Conservation (phyloP, 352 stramenopile species). For the Globisporangium okanoganense region DNA sequence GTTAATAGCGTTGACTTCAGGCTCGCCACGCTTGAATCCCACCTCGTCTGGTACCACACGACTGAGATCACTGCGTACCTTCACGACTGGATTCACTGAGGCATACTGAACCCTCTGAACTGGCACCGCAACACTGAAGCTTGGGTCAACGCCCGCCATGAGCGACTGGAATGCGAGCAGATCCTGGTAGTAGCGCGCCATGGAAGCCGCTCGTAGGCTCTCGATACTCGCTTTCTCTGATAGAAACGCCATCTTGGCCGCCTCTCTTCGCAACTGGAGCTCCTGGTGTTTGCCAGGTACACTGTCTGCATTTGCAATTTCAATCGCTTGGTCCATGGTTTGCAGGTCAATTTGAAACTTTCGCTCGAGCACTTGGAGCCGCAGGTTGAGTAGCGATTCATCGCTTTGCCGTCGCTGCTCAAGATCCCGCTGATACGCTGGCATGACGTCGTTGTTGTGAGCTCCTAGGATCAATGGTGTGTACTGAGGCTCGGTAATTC, state of each 20-base stretch:
- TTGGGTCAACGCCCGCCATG: background rate
- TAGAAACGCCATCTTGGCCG: slow-evolving; percentile 37
- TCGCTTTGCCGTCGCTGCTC: slow-evolving; percentile 50
- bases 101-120: background rate
- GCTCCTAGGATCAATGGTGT: background rate
- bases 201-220: slow-evolving; percentile 45
- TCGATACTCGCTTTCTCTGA: slow-evolving; percentile 52
- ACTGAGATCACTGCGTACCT: background rate
- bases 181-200: slow-evolving; percentile 63
- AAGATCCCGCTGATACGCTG: slow-evolving; percentile 37
- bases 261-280: slow-evolving; percentile 26
- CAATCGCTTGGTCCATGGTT: slow-evolving; percentile 18
- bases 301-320: background rate
- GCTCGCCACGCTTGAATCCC: background rate
- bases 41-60: background rate
- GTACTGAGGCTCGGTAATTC: background rate
- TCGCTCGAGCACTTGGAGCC: slow-evolving; percentile 34
- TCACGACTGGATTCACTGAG: background rate
- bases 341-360: slow-evolving; percentile 32
- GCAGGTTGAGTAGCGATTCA: slow-evolving; percentile 41
- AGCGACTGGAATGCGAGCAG: slow-evolving; percentile 50
- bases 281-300: slow-evolving; percentile 10
- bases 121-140: background rate
- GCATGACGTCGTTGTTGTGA: slow-evolving; percentile 9
- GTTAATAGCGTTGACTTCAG: background rate